Conservation (phyloP, 2,329 filamentous ascomycete genomes). For the Magnaporthiopsis poae region DNA sequence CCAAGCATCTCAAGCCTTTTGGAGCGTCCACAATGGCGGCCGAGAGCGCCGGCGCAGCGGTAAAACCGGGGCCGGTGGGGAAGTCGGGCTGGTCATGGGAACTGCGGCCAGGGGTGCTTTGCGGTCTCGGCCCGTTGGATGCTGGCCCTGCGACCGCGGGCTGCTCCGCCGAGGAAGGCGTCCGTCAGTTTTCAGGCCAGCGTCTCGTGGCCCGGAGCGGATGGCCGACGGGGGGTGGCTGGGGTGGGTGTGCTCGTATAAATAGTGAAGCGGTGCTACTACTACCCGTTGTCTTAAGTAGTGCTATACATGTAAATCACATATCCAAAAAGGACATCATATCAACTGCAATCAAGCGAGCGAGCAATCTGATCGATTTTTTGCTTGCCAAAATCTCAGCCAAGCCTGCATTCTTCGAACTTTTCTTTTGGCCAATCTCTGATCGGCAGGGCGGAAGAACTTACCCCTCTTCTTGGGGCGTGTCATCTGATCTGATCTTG, state of each 20-base stretch:
- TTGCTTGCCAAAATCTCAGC: neutral
- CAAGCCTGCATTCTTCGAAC: neutral
- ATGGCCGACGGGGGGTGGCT: no score
- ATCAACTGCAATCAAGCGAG: neutral
- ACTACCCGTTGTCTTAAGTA: no score
- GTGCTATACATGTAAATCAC: no score
- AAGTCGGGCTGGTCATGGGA: neutral
- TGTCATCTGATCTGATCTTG: neutral
- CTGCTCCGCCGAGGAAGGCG: neutral
- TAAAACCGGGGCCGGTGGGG: neutral
- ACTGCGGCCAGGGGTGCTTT: neutral
- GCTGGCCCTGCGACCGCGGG: no score
- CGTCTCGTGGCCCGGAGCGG: neutral
- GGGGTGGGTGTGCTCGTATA: neutral
- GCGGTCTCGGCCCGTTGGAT: neutral
- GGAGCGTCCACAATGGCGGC: neutral
- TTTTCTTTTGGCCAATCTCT: neutral
- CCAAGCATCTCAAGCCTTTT: neutral
- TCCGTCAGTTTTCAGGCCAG: neutral
- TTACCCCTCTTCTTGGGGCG: neutral
- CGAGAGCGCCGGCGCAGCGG: neutral
- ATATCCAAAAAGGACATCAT: no score
- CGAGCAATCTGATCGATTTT: neutral
- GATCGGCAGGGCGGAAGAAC: neutral
- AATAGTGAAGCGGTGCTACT: neutral